Evolutionary conservation across 2,329 filamentous ascomycete genomes (phyloP).

Genomic region (Claviceps sp.): DNA sequence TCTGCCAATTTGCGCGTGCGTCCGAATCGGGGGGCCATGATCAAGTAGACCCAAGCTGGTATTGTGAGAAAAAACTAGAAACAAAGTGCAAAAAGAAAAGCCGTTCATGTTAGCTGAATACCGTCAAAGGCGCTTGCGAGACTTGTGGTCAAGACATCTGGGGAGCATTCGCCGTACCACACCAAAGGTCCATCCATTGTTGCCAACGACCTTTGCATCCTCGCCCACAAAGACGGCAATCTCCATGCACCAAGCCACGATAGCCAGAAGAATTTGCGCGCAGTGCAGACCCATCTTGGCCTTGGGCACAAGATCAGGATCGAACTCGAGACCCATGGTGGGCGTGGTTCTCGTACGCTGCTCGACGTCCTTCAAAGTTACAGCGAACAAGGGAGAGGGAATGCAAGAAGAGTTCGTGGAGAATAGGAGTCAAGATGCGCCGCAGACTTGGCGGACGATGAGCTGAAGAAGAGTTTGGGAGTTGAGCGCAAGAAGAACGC

Average conservation of each 20-base stretch:
- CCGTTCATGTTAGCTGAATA: background rate
- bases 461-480: too few species aligned
- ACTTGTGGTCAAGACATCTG: background rate
- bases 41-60: constrained; percentile 51
- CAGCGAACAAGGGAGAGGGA: background rate
- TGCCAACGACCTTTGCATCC: constrained; percentile 36
- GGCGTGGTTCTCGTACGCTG: background rate
- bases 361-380: too few species aligned
- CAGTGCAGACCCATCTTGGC: constrained; percentile 46
- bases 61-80: constrained; percentile 50
- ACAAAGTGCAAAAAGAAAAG: background rate
- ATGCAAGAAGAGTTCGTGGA: background rate
- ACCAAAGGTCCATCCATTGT: constrained; percentile 50
- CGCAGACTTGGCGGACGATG: too few species aligned
- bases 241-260: constrained; percentile 45
- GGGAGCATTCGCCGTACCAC: constrained; percentile 33
- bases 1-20: constrained; percentile 49
- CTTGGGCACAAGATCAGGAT: constrained; percentile 39
- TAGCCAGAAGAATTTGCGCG: constrained; percentile 38
- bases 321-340: constrained; percentile 35
- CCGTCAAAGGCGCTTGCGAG: background rate
- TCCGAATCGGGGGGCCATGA: constrained; percentile 50
- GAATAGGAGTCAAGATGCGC: too few species aligned
- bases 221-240: constrained; percentile 43
- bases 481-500: too few species aligned